phyloP scores from a whole-genome alignment of 2,329 filamentous ascomycete genomes.

The Pyricularia pennisetigena region DNA sequence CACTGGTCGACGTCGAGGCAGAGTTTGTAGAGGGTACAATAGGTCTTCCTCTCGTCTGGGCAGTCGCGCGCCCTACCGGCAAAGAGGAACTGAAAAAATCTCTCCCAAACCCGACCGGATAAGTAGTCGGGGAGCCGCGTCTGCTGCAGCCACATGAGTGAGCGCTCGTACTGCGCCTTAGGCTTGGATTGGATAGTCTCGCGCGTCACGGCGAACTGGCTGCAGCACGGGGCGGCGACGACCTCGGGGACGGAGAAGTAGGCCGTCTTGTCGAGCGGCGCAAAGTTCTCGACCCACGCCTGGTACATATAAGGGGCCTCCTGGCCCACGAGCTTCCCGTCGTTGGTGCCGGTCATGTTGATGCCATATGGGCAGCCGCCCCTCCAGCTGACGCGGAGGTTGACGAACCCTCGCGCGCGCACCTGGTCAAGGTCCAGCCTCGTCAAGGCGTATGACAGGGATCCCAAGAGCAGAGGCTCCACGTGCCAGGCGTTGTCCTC shows the following conservation, averaged over 20 bases:
- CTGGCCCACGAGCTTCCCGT: constrained; percentile 12
- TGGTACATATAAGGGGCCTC: constrained; percentile 20
- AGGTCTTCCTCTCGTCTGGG: constrained; percentile 25
- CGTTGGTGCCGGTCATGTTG: constrained; percentile 19
- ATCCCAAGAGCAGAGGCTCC: constrained; percentile 22
- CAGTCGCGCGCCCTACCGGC: constrained; percentile 28
- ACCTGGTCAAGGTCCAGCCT: constrained; percentile 26
- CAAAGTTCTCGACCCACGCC: constrained; percentile 20
- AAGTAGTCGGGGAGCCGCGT: constrained; percentile 19
- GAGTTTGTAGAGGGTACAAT: constrained; percentile 22
- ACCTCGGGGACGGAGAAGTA: constrained; percentile 21
- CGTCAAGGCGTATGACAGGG: constrained; percentile 19
- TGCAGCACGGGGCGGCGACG: constrained; percentile 22
- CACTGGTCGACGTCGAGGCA: constrained; percentile 16
- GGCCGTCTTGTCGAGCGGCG: constrained; percentile 8
- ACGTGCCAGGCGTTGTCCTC: constrained; percentile 34
- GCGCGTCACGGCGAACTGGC: constrained; percentile 22
- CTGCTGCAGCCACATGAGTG: constrained; percentile 19
- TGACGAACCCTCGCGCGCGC: constrained; percentile 39
- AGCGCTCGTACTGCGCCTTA: constrained; percentile 17
- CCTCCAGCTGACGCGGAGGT: constrained; percentile 43
- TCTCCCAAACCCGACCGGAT: constrained; percentile 23
- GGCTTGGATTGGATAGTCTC: constrained; percentile 19
- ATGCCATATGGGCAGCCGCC: constrained; percentile 46
- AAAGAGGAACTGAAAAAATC: constrained; percentile 23